phyloP scores from a whole-genome alignment of 371 early-diverging fungal genomes.

The Lichtheimia ornata region DNA sequence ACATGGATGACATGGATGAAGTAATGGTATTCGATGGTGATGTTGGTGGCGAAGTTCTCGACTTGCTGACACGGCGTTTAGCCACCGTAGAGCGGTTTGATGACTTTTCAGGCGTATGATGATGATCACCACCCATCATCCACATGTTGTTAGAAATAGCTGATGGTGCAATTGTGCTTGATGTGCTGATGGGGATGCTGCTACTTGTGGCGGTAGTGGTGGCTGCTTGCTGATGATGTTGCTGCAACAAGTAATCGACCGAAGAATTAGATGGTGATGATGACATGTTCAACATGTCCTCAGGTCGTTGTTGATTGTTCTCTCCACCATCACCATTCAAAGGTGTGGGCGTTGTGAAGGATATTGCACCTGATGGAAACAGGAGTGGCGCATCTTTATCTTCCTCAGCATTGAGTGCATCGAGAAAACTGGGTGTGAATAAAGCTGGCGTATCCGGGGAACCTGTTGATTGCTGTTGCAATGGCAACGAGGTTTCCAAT shows the following conservation, averaged over 20 bases:
- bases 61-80: constrained; percentile 5
- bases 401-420: constrained; percentile 47
- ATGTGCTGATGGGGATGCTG: too few relatives aligned
- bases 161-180: not conserved
- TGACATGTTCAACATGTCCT: not conserved
- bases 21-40: constrained; percentile 30
- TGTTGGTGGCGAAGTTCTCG: constrained; percentile 20
- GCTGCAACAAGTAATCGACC: constrained; percentile 10
- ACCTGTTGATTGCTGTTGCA: constrained; percentile 15
- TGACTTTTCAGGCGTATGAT: too few relatives aligned
- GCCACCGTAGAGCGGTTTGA: not conserved
- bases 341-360: constrained; percentile 3
- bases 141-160: constrained; percentile 7
- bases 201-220: not conserved
- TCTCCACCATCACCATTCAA: not conserved
- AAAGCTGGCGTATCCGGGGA: constrained; percentile 60
- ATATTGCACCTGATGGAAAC: constrained; percentile 9
- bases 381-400: constrained; percentile 8
- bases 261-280: constrained; percentile 9
- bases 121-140: constrained; percentile 1
- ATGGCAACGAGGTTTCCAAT: constrained; percentile 26
- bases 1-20: constrained; percentile 29
- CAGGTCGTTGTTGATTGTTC: not conserved
- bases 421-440: constrained; percentile 65
- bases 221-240: constrained; percentile 2